Percentiles rank a stretch among this genome's conserved stretches.
These are phyloP conservation scores for Aspergillus aculeatus DNA, from an alignment of 2,329 filamentous ascomycete species.

Conservation along the genomic window DNA sequence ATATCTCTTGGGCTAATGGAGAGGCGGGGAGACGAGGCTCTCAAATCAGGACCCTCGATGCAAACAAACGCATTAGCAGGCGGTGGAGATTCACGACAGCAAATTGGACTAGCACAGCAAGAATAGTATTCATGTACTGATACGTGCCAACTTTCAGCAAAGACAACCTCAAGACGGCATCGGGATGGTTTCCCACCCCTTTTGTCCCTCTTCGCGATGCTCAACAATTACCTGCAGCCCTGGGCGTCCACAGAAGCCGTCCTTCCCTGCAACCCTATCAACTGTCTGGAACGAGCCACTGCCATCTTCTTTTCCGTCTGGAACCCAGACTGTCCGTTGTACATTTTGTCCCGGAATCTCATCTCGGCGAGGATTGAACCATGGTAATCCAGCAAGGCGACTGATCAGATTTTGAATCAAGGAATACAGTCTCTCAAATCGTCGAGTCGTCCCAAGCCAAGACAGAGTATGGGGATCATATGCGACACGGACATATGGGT, in stretches of 20 bases:
- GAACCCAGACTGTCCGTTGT: constrained; percentile 44
- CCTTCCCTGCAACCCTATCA: constrained; percentile 41
- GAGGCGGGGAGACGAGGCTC: background rate
- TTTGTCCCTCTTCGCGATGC: constrained; percentile 42
- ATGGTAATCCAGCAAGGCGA: constrained; percentile 56
- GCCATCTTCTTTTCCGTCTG: constrained; percentile 26
- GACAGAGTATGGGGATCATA: constrained; percentile 59
- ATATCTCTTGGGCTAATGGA: background rate
- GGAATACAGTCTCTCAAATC: constrained; percentile 65
- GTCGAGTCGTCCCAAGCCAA: constrained; percentile 60
- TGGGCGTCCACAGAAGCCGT: constrained; percentile 47
- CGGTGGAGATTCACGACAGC: background rate
- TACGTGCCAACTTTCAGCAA: no score
- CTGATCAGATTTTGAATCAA: constrained; percentile 60
- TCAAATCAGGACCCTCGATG: background rate
- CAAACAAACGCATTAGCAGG: background rate
- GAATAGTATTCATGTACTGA: no score
- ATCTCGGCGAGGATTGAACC: constrained; percentile 59
- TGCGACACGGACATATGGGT: constrained; percentile 71
- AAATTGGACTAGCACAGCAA: background rate
- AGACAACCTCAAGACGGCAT: constrained; percentile 29
- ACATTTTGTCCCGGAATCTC: constrained; percentile 57
- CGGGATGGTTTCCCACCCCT: constrained; percentile 47
- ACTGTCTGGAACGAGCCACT: constrained; percentile 42
- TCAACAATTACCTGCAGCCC: constrained; percentile 47